Conservation (phyloP, 2,329 filamentous ascomycete species). For the Thermothelomyces thermophilus region DNA sequence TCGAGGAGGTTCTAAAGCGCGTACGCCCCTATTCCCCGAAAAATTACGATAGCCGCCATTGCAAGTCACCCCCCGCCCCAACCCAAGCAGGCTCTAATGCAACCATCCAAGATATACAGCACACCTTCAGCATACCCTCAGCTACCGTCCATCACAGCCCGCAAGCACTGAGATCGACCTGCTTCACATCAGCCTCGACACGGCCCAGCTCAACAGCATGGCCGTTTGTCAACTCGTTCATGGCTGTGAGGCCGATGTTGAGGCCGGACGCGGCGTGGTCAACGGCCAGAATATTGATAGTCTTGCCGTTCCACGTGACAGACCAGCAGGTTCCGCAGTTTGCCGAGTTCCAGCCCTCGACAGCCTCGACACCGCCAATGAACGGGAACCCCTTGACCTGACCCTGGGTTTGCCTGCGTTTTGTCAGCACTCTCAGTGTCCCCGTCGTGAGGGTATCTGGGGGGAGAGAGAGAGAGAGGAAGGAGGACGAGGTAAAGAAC, state of each 20-base stretch:
- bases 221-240: slow-evolving; percentile 50
- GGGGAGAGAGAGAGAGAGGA: too few relatives aligned
- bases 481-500: too few relatives aligned
- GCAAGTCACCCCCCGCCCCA: too few relatives aligned
- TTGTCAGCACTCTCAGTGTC: too few relatives aligned
- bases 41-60: too few relatives aligned
- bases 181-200: slow-evolving; percentile 42
- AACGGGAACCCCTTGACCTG: slow-evolving; percentile 45
- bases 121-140: neutral
- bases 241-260: slow-evolving; percentile 50
- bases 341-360: slow-evolving; percentile 30
- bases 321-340: slow-evolving; percentile 55
- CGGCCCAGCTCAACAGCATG: slow-evolving; percentile 45
- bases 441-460: too few relatives aligned
- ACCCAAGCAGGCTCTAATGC: neutral
- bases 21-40: neutral
- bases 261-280: slow-evolving; percentile 46
- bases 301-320: slow-evolving; percentile 44
- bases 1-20: neutral
- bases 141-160: slow-evolving; percentile 21
- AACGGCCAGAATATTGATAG: slow-evolving; percentile 50
- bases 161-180: slow-evolving; percentile 41
- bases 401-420: slow-evolving; percentile 40
- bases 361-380: slow-evolving; percentile 47
- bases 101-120: neutral